phyloP scores from a whole-genome alignment of 768 basidiomycete species.

The Suillus subaureus region DNA sequence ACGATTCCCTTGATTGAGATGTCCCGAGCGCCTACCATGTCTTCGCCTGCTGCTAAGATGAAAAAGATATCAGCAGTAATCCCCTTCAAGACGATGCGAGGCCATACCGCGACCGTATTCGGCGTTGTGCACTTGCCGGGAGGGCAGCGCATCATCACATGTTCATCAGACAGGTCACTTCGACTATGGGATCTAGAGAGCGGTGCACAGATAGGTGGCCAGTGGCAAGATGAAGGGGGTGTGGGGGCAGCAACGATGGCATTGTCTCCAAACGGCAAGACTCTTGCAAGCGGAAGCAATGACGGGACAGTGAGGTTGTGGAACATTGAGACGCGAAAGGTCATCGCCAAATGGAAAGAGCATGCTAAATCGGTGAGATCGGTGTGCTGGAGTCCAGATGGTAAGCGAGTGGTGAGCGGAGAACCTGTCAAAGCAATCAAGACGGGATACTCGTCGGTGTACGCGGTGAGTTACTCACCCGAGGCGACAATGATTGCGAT shows the following conservation, averaged over 20 bases:
- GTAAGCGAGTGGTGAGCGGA: too few species aligned
- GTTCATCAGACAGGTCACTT: conserved; percentile 12
- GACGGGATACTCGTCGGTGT: too few species aligned
- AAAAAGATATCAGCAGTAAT: background rate
- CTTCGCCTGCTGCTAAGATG: background rate
- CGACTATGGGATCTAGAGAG: conserved; percentile 14
- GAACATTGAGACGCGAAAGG: too few species aligned
- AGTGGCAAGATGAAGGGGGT: conserved; percentile 11
- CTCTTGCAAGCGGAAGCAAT: too few species aligned
- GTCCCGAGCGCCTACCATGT: background rate
- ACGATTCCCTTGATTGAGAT: background rate
- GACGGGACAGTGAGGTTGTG: too few species aligned
- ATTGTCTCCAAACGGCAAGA: background rate
- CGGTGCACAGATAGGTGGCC: conserved; percentile 28
- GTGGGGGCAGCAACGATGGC: background rate
- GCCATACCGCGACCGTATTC: background rate
- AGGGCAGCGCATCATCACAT: conserved; percentile 10
- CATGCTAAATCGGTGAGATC: too few species aligned
- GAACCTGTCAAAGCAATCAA: too few species aligned
- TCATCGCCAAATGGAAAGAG: too few species aligned
- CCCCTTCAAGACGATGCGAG: background rate
- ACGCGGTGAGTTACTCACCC: background rate
- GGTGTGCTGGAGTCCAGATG: too few species aligned
- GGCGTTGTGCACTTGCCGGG: background rate
- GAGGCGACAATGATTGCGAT: background rate